A percentile compares a stretch with the other conserved stretches of the same genome.
These are phyloP conservation scores for Metahyphopichia silvanorum DNA, from an alignment of 805 yeast species.

Conservation along the genomic window DNA sequence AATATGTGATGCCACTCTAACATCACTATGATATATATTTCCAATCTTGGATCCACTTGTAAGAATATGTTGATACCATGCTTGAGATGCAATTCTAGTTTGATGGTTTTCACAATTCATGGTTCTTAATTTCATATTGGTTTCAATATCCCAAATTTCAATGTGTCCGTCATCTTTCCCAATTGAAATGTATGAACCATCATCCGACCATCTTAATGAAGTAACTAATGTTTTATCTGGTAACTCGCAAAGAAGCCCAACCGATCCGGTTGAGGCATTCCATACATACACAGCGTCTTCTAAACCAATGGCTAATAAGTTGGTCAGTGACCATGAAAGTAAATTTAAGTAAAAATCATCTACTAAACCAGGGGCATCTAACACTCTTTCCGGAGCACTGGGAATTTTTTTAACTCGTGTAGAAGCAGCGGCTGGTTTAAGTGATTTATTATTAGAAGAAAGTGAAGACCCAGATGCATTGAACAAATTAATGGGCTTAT, in stretches of 20 bases:
- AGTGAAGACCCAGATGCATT: conserved; percentile 4
- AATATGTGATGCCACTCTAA: conserved; percentile 76
- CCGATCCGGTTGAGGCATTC: conserved; percentile 85
- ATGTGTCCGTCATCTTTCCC: conserved; percentile 81
- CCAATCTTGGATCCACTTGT: conserved; percentile 91
- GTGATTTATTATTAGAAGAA: conserved; percentile 16
- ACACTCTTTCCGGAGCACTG: conserved; percentile 84
- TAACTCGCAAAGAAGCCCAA: conserved; percentile 60
- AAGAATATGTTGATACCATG: conserved; percentile 79
- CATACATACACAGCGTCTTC: conserved; percentile 83
- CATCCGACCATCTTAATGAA: conserved; percentile 87
- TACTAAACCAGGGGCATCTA: conserved; percentile 93
- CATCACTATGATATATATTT: conserved; percentile 82
- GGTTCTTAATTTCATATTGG: conserved; percentile 69
- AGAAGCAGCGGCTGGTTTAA: conserved; percentile 51
- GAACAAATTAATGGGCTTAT: conserved; percentile 33
- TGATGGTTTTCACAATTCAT: conserved; percentile 62
- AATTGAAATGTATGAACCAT: conserved; percentile 79
- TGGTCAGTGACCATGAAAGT: conserved; percentile 81
- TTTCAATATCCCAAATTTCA: conserved; percentile 92
- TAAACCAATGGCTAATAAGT: conserved; percentile 83
- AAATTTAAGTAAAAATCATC: conserved; percentile 91
- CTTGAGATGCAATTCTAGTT: conserved; percentile 76
- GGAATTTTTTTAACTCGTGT: conserved; percentile 76
- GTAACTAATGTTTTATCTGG: conserved; percentile 50